Percentiles rank a stretch among this genome's conserved stretches.
Conservation (phyloP, 2,329 filamentous ascomycete species). For the Cytospora mali region DNA sequence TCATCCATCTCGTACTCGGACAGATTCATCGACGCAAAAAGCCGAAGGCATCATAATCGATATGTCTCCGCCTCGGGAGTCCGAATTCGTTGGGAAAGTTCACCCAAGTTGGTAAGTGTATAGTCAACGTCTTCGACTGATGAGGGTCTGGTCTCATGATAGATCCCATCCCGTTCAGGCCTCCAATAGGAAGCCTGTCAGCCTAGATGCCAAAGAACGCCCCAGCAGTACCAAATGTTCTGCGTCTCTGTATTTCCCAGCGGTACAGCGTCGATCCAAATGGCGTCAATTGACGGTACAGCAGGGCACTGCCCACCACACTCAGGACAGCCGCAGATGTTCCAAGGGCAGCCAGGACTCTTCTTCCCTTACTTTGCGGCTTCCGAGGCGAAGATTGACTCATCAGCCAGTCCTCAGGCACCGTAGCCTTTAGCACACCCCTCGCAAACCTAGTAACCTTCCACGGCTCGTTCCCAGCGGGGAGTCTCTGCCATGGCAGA, state of each 20-base stretch:
- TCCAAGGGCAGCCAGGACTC: constrained; percentile 11
- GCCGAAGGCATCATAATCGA: background rate
- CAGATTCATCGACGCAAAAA: background rate
- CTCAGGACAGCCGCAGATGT: constrained; percentile 17
- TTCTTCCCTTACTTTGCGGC: background rate
- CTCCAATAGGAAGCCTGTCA: background rate
- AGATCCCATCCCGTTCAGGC: background rate
- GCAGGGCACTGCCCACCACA: constrained; percentile 18
- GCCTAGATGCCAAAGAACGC: constrained; percentile 21
- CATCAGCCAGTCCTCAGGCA: constrained; percentile 21
- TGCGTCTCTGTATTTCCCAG: constrained; percentile 25
- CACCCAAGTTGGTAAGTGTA: background rate
- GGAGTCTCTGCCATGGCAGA: constrained; percentile 15
- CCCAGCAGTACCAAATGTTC: constrained; percentile 21
- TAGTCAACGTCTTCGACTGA: too few species aligned
- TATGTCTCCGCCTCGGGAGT: background rate
- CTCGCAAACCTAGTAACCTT: constrained; percentile 20
- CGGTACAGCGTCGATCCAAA: constrained; percentile 23
- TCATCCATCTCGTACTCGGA: background rate
- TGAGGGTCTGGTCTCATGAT: too few species aligned
- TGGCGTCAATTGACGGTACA: constrained; percentile 28
- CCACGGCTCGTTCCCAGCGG: constrained; percentile 2
- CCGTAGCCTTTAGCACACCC: constrained; percentile 17
- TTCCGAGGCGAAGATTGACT: background rate
- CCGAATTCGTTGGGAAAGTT: background rate